These are phyloP conservation scores for Elsinoe ampelina DNA, from an alignment of 2,329 filamentous ascomycete genomes.

Conservation along the genomic window DNA sequence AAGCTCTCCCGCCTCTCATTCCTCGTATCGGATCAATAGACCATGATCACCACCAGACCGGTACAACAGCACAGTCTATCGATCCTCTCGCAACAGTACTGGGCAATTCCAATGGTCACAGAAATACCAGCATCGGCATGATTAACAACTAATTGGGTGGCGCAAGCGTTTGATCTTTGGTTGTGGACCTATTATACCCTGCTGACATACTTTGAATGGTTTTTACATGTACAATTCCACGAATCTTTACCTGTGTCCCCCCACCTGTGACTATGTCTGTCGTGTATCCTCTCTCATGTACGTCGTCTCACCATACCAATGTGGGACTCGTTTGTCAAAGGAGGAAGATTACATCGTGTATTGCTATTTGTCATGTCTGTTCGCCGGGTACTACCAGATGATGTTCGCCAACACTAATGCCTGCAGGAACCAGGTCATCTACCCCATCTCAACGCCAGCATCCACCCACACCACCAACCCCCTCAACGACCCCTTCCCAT, in stretches of 20 bases:
- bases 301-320: conserved; percentile 24
- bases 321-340: conserved; percentile 28
- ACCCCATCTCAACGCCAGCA: too few relatives aligned
- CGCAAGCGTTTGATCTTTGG: not conserved
- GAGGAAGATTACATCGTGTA: conserved; percentile 20
- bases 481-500: too few relatives aligned
- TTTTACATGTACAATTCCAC: not conserved
- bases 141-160: not conserved
- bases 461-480: too few relatives aligned
- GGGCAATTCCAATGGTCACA: not conserved
- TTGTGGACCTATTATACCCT: not conserved
- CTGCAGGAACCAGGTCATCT: too few relatives aligned
- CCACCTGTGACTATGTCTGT: not conserved
- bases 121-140: not conserved
- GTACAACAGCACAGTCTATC: not conserved
- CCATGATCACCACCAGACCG: not conserved
- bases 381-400: too few relatives aligned
- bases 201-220: not conserved
- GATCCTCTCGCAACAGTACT: not conserved
- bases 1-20: not conserved
- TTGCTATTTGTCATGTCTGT: conserved; percentile 6
- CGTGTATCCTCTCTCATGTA: conserved; percentile 25
- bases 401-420: too few relatives aligned
- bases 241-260: not conserved
- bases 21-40: conserved; percentile 3